Percentiles rank a stretch among this genome's conserved stretches.
phyloP scores from a whole-genome alignment of 1,284 basidiomycete genomes.

The Macrocystidia cucumis region DNA sequence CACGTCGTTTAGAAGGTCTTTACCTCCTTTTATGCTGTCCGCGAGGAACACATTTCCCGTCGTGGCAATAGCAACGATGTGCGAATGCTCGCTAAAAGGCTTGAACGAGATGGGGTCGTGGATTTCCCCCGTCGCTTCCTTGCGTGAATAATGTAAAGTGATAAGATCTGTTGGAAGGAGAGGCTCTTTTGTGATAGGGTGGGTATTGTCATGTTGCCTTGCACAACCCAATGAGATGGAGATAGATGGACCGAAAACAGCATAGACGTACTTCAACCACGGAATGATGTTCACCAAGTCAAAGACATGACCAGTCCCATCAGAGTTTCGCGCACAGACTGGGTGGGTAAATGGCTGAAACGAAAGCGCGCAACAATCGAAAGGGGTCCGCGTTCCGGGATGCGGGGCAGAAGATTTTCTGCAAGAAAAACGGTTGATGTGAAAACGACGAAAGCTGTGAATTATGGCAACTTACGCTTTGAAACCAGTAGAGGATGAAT shows the following conservation, averaged over 20 bases:
- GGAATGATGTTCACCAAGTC: slow-evolving; percentile 88
- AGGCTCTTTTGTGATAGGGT: slow-evolving; percentile 85
- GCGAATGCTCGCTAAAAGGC: slow-evolving; percentile 85
- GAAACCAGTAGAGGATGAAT: slow-evolving; percentile 70
- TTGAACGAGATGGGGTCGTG: slow-evolving; percentile 94
- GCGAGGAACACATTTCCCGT: slow-evolving; percentile 90
- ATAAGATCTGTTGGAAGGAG: slow-evolving; percentile 78
- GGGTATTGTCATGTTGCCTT: slow-evolving; percentile 69
- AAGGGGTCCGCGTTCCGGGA: slow-evolving; percentile 63
- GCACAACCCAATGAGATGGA: slow-evolving; percentile 1
- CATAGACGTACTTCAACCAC: slow-evolving; percentile 75
- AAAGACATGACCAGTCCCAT: slow-evolving; percentile 79
- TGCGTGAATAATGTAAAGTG: slow-evolving; percentile 81
- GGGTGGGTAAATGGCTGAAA: slow-evolving; percentile 89
- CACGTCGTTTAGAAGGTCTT: slow-evolving; percentile 82
- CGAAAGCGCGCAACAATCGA: slow-evolving; percentile 89
- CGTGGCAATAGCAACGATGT: slow-evolving; percentile 83
- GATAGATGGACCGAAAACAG: slow-evolving; percentile 5
- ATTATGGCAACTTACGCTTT: slow-evolving; percentile 45
- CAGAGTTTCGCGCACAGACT: slow-evolving; percentile 76
- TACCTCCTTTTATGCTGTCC: slow-evolving; percentile 85
- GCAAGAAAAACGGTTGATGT: slow-evolving; percentile 6
- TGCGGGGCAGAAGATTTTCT: slow-evolving; percentile 64
- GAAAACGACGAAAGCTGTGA: slow-evolving; percentile 3
- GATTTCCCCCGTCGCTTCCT: slow-evolving; percentile 69